A percentile compares a stretch with the other conserved stretches of the same genome.
Conservation (phyloP, 768 basidiomycete species). For the Termitomyces sp. region DNA sequence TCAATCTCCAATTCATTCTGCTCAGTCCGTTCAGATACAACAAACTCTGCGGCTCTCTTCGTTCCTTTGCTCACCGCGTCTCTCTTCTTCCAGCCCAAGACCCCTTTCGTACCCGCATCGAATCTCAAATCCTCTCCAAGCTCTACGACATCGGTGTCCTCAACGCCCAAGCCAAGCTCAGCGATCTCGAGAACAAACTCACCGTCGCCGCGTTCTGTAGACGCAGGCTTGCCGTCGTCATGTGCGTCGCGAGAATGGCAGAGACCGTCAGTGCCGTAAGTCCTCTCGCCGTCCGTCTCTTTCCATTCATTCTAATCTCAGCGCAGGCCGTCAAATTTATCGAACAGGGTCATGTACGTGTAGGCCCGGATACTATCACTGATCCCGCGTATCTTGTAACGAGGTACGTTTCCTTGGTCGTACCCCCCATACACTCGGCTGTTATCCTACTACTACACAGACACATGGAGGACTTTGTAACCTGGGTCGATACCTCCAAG, state of each 20-base stretch:
- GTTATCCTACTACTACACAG: constrained; percentile 27
- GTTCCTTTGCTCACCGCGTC: constrained; percentile 81
- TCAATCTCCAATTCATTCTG: too few species aligned
- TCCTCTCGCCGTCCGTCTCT: too few species aligned
- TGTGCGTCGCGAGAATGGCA: constrained; percentile 91
- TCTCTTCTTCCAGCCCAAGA: constrained; percentile 86
- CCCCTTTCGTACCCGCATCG: constrained; percentile 80
- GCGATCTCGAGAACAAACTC: constrained; percentile 93
- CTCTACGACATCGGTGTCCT: constrained; percentile 97
- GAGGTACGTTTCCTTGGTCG: constrained; percentile 34
- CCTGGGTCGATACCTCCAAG: constrained; percentile 98
- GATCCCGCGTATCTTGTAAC: constrained; percentile 97
- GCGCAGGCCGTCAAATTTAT: constrained; percentile 92
- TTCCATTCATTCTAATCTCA: too few species aligned
- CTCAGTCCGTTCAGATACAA: too few species aligned
- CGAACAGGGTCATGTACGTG: constrained; percentile 96
- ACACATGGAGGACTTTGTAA: constrained; percentile 99
- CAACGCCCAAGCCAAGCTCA: constrained; percentile 80
- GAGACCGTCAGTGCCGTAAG: constrained; percentile 82
- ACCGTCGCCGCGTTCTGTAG: constrained; percentile 95
- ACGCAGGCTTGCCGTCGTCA: constrained; percentile 85
- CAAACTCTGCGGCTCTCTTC: constrained; percentile 84
- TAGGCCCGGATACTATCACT: constrained; percentile 92
- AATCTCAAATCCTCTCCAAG: constrained; percentile 84
- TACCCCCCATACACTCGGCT: too few species aligned